Evolutionary conservation across 331 rosid genomes (phyloP), one percentile per base, ranked within the genome.

Genomic region (Phaseolus coccineus): DNA sequence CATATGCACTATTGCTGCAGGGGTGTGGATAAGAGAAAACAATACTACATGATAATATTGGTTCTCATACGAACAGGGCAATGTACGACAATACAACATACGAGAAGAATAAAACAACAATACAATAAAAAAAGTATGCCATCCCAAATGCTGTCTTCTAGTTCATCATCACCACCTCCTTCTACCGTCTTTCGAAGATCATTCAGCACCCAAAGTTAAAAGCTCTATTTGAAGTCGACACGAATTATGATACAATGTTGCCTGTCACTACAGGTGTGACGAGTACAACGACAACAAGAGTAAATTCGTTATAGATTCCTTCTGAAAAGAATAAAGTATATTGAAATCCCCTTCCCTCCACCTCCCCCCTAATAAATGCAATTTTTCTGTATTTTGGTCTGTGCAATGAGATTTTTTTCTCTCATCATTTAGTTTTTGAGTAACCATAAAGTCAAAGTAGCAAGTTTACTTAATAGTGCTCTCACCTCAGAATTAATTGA

Each of bases 191-290:
- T 51, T 24, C 11, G 42, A 66, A 27, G 39, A 72, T 67, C 68
- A 66, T 64, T 73, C 62, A 68, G 70, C 87, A 68, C 78, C 84
- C 74, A 74, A 50, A 52, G 78, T 14, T 15, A 50, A 50, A 67
- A 71, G 37, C 22, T 64, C 59, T 19, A 44, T 51, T 14, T 31
- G 28, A 69, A 46, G 52, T 47, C 46, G 12, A 35, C 63, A 19
- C 14, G 25, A 31, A 79, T 56, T 8, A 14, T 46, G 27, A 69
- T 4, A 57, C 3, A 44, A 28, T 42, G 31, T 79, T 78, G 24
- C 25, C 55, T 66, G 24, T 57, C 3, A 53, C 14, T 25, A 31
- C 57, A 71, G 52, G 10, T 28, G 42, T 55, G 33, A 24, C 27
- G 3, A 6, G 33, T 12, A 51, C 12, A 1, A 27, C 4, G 5